Evolutionary conservation across 2,329 filamentous ascomycete species (phyloP).

Genomic region (Penicillium sp.): DNA sequence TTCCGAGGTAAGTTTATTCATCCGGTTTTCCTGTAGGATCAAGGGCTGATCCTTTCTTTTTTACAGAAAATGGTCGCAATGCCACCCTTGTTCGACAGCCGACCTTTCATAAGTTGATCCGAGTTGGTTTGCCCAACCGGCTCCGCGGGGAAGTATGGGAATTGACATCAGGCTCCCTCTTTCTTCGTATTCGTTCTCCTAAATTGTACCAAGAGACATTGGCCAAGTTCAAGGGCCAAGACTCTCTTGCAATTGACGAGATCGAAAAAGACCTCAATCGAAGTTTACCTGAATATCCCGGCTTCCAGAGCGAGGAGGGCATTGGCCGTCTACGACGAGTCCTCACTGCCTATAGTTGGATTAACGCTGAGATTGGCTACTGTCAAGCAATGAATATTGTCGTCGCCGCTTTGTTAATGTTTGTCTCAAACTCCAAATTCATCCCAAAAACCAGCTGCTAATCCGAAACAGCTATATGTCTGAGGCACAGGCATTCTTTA

Average conservation of each 20-base stretch:
- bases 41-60: constrained; percentile 19
- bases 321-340: constrained; percentile 88
- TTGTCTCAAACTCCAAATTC: constrained; percentile 34
- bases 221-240: constrained; percentile 77
- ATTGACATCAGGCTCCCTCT: constrained; percentile 87
- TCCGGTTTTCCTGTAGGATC: neutral
- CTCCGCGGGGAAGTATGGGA: constrained; percentile 96
- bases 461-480: constrained; percentile 77
- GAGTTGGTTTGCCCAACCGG: constrained; percentile 91
- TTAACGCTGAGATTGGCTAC: constrained; percentile 92
- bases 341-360: constrained; percentile 97
- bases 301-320: constrained; percentile 94
- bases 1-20: constrained; percentile 58
- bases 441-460: constrained; percentile 14
- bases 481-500: constrained; percentile 91
- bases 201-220: constrained; percentile 83
- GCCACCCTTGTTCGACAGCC: constrained; percentile 90
- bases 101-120: constrained; percentile 96
- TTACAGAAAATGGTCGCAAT: constrained; percentile 84
- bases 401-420: constrained; percentile 92
- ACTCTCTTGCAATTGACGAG: constrained; percentile 95
- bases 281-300: constrained; percentile 94
- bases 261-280: constrained; percentile 98
- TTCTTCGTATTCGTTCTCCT: constrained; percentile 83
- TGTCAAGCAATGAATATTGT: constrained; percentile 99